These are phyloP conservation scores for Phytopythium ostracodes DNA, from an alignment of 352 stramenopile genomes.

Conservation along the genomic window DNA sequence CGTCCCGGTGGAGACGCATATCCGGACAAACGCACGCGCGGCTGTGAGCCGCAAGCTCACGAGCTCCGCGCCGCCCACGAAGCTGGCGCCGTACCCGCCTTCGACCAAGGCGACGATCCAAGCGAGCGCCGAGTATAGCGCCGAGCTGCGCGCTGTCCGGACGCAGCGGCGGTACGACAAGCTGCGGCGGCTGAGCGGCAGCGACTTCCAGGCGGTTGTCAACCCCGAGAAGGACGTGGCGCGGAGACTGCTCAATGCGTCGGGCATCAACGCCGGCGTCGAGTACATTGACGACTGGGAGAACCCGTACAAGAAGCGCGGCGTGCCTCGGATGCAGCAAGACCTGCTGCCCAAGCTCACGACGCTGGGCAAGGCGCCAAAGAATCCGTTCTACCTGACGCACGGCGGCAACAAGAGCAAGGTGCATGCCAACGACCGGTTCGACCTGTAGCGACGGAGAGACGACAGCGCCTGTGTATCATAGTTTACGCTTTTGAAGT, in stretches of 20 bases:
- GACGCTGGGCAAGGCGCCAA: slow-evolving; percentile 35
- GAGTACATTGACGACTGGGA: slow-evolving; percentile 58
- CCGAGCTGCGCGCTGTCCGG: slow-evolving; percentile 31
- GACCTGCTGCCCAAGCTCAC: slow-evolving; percentile 45
- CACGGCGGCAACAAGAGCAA: slow-evolving; percentile 63
- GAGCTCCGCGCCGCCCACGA: slow-evolving; percentile 27
- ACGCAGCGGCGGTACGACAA: slow-evolving; percentile 70
- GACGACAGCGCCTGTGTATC: neutral
- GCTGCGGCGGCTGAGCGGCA: slow-evolving; percentile 30
- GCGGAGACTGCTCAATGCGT: slow-evolving; percentile 27
- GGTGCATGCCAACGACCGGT: slow-evolving; percentile 60
- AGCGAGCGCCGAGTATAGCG: slow-evolving; percentile 34
- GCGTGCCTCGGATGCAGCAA: slow-evolving; percentile 39
- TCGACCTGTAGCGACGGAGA: slow-evolving; percentile 33
- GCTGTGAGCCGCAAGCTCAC: slow-evolving; percentile 30
- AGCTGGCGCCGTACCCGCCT: slow-evolving; percentile 46
- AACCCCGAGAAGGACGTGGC: slow-evolving; percentile 39
- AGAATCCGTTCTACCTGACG: slow-evolving; percentile 55
- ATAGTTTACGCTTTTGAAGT: slow-evolving; percentile 4
- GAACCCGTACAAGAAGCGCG: slow-evolving; percentile 71
- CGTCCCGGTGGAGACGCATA: slow-evolving; percentile 57
- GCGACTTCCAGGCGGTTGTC: slow-evolving; percentile 46
- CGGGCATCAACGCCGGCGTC: slow-evolving; percentile 48
- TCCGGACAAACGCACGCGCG: slow-evolving; percentile 45
- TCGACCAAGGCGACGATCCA: slow-evolving; percentile 52